Conservation (phyloP, 306 rosid species). For the Cicer judaicum region DNA sequence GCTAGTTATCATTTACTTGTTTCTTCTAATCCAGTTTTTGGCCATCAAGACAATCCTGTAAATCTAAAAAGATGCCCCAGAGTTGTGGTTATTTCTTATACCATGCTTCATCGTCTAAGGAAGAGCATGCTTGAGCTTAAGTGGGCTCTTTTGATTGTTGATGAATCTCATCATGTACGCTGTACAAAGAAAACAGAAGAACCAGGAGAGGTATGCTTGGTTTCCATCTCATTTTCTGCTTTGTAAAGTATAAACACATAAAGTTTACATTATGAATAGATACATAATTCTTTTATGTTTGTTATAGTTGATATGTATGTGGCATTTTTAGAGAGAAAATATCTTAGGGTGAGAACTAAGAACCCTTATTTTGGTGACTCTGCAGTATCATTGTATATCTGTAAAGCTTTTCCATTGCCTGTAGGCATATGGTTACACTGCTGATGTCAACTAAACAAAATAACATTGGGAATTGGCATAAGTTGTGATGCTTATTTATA, state of each 20-base stretch:
- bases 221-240: conserved; percentile 34
- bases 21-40: conserved; percentile 71
- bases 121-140: conserved; percentile 81
- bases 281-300: conserved; percentile 9
- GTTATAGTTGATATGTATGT: conserved; percentile 14
- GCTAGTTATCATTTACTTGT: conserved; percentile 17
- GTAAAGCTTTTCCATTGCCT: too few species aligned
- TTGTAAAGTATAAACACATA: conserved; percentile 23
- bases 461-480: not conserved
- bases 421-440: too few species aligned
- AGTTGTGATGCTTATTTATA: conserved; percentile 10
- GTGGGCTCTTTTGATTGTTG: conserved; percentile 88
- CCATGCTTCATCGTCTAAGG: conserved; percentile 86
- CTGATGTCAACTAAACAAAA: too few species aligned
- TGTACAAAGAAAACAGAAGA: conserved; percentile 79
- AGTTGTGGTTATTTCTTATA: conserved; percentile 90
- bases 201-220: conserved; percentile 74
- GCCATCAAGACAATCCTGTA: conserved; percentile 85
- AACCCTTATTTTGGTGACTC: too few species aligned
- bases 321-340: too few species aligned
- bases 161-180: conserved; percentile 94
- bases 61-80: conserved; percentile 70
- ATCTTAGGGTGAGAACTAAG: too few species aligned
- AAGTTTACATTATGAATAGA: conserved; percentile 14
- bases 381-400: too few species aligned